These are phyloP conservation scores for Annulohypoxylon truncatum DNA, from an alignment of 2,329 filamentous ascomycete species.

Conservation along the genomic window DNA sequence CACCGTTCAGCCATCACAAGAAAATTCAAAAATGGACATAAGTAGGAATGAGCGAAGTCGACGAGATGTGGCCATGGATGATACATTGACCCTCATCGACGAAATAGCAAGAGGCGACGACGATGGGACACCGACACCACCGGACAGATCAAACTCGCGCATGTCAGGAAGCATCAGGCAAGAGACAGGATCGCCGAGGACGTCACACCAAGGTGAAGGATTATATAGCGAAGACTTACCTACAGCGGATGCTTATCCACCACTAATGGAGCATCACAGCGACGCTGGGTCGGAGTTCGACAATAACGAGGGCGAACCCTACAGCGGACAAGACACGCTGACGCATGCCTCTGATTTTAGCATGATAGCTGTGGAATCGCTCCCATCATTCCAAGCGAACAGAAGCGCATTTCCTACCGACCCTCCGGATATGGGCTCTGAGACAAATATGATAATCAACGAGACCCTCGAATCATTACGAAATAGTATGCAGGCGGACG, in stretches of 20 bases:
- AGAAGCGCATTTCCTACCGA: conserved; percentile 52
- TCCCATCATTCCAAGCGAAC: conserved; percentile 62
- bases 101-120: conserved; percentile 16
- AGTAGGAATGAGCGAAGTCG: conserved; percentile 12
- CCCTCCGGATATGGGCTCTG: conserved; percentile 63
- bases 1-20: conserved; percentile 14
- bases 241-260: conserved; percentile 42
- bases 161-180: conserved; percentile 13
- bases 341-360: conserved; percentile 64
- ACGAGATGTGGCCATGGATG: conserved; percentile 13
- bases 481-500: conserved; percentile 48
- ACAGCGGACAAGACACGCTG: conserved; percentile 54
- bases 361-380: conserved; percentile 68
- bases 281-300: conserved; percentile 45
- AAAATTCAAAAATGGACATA: conserved; percentile 11
- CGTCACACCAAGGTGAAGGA: conserved; percentile 32
- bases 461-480: conserved; percentile 64
- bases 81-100: conserved; percentile 14
- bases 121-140: conserved; percentile 31
- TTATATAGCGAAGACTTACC: conserved; percentile 34
- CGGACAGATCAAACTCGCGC: conserved; percentile 11
- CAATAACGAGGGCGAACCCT: conserved; percentile 32
- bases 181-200: conserved; percentile 27
- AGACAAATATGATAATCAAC: conserved; percentile 68
- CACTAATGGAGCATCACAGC: conserved; percentile 44